phyloP scores from a whole-genome alignment of 768 basidiomycete species.

The Neoboletus brunneissimus region DNA sequence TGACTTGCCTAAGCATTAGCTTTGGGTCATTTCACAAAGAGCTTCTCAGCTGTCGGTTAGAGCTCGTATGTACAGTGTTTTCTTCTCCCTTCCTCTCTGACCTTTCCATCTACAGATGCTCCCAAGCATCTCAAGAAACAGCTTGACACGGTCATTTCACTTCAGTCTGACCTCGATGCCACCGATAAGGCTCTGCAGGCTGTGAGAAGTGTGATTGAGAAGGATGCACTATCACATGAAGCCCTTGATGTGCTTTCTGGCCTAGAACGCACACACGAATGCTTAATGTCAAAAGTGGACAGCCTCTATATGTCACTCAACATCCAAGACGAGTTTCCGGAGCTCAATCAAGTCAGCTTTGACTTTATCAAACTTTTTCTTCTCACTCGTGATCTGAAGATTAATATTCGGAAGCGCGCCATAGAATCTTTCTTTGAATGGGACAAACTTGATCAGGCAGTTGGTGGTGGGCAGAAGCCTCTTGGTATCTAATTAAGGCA shows the following conservation, averaged over 20 bases:
- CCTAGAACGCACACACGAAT: not conserved
- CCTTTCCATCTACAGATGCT: not conserved
- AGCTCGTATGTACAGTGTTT: not conserved
- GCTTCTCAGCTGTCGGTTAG: not conserved
- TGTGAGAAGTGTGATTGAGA: not conserved
- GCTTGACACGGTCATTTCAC: not conserved
- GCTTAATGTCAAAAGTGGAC: constrained; percentile 7
- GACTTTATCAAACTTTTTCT: not conserved
- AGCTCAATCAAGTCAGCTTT: not conserved
- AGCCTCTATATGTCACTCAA: constrained; percentile 5
- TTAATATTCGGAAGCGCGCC: not conserved
- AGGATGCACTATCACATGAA: not conserved
- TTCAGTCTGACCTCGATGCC: not conserved
- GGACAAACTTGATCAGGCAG: constrained; percentile 1
- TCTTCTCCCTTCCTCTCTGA: not conserved
- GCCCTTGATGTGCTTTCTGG: not conserved
- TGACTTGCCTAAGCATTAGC: too few species aligned
- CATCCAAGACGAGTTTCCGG: not conserved
- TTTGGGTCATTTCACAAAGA: too few species aligned
- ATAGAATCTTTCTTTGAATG: constrained; percentile 1
- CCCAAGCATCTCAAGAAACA: not conserved
- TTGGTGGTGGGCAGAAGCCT: not conserved
- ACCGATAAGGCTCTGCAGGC: not conserved
- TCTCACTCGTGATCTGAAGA: not conserved
- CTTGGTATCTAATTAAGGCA: not conserved